Conservation (phyloP, 306 rosid genomes). For the Trichosanthes truncata region DNA sequence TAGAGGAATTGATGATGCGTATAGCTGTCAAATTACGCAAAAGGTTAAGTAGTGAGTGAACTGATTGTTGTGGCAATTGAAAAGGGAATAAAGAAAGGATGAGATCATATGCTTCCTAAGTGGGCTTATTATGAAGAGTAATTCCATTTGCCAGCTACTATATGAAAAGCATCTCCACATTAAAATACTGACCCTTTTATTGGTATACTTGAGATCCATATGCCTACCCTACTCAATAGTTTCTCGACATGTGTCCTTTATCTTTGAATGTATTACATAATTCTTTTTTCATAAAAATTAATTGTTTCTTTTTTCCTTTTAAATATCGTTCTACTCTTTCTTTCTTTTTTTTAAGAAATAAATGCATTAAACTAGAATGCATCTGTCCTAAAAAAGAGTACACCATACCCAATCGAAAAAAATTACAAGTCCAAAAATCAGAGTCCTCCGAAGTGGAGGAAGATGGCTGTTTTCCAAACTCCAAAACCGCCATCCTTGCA, state of each 20-base stretch:
- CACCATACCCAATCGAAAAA: no score
- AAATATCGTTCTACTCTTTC: no score
- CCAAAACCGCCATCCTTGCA: no score
- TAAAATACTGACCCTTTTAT: background rate
- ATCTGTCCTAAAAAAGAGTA: no score
- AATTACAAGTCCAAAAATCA: no score
- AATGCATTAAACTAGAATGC: no score
- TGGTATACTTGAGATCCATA: background rate
- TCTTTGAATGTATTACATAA: background rate
- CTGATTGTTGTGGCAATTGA: background rate
- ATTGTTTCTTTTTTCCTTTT: no score
- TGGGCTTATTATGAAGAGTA: background rate
- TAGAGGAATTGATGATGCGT: background rate
- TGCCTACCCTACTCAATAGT: background rate
- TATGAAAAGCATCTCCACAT: background rate
- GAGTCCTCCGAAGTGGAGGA: no score
- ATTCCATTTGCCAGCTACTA: background rate
- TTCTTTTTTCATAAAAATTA: background rate
- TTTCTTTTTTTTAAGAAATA: no score
- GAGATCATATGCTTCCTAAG: background rate
- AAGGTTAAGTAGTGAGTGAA: background rate
- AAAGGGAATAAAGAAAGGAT: background rate
- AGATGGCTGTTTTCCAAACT: no score
- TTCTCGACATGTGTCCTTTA: background rate
- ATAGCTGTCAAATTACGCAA: slow-evolving; percentile 7